Percentiles rank a stretch among this genome's conserved stretches.
These are phyloP conservation scores for Linnemannia exigua DNA, from an alignment of 192 early-diverging fungal genomes.

Conservation along the genomic window DNA sequence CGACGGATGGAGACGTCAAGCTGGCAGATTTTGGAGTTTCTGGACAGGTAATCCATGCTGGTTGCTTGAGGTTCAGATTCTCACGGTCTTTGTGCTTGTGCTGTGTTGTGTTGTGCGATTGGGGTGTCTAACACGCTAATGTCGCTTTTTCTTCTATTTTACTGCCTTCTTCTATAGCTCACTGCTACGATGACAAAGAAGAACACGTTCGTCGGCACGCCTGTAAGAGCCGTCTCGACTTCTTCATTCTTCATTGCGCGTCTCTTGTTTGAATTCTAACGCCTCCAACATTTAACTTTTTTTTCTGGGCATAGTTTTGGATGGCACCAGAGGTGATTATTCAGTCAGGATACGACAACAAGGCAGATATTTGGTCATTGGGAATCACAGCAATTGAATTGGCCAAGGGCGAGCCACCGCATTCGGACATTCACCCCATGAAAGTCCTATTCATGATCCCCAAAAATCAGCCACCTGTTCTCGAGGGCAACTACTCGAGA, in stretches of 20 bases:
- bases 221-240: constrained; percentile 59
- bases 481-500: constrained; percentile 84
- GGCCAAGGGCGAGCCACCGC: constrained; percentile 93
- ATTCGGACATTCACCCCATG: constrained; percentile 95
- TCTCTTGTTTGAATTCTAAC: neutral
- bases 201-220: constrained; percentile 98
- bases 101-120: neutral
- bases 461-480: constrained; percentile 86
- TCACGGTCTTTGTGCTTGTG: neutral
- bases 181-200: constrained; percentile 94
- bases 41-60: constrained; percentile 74
- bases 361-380: constrained; percentile 98
- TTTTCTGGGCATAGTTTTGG: constrained; percentile 72
- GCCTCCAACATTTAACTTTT: neutral
- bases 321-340: constrained; percentile 97
- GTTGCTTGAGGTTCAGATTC: neutral
- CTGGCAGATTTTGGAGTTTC: constrained; percentile 99
- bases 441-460: constrained; percentile 95
- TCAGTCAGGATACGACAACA: constrained; percentile 93
- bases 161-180: constrained; percentile 53
- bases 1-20: constrained; percentile 86
- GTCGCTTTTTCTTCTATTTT: neutral
- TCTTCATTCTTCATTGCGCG: neutral
- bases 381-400: constrained; percentile 98
- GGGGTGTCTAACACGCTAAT: neutral